Conservation (phyloP, 352 stramenopile species). For the Aphanomyces cochlioides region DNA sequence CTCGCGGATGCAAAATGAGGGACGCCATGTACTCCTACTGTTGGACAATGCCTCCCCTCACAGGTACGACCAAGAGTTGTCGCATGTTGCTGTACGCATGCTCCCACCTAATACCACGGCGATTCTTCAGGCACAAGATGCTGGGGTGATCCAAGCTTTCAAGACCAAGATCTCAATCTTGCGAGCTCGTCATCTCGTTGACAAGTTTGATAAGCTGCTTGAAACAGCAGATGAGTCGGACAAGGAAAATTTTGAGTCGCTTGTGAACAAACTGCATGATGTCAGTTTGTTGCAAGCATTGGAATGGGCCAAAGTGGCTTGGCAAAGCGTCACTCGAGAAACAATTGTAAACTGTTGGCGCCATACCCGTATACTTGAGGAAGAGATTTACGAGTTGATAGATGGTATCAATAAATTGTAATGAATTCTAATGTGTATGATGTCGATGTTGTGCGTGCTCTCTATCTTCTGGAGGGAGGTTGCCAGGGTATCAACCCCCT, state of each 20-base stretch:
- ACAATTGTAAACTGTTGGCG: slow-evolving; percentile 5
- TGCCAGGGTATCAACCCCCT: too few relatives aligned
- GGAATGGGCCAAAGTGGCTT: background rate
- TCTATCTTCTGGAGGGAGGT: too few relatives aligned
- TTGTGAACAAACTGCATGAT: slow-evolving; percentile 4
- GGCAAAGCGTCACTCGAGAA: slow-evolving; percentile 3
- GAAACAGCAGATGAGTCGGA: background rate
- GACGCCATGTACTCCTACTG: too few relatives aligned
- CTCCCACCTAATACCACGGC: too few relatives aligned
- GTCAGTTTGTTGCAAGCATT: background rate
- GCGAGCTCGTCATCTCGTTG: background rate
- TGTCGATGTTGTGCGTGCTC: background rate
- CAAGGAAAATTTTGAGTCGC: background rate
- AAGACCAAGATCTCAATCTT: background rate
- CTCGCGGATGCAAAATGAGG: too few relatives aligned
- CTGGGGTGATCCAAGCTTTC: background rate
- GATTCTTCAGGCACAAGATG: too few relatives aligned
- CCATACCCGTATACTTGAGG: slow-evolving; percentile 5
- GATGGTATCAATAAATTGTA: background rate
- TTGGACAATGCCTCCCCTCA: too few relatives aligned
- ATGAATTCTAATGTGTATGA: background rate
- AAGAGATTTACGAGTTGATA: slow-evolving; percentile 3
- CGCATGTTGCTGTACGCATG: too few relatives aligned
- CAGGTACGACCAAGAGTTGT: too few relatives aligned
- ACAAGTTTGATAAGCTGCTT: background rate